These are phyloP conservation scores for Lasiosphaeris hirsuta DNA, from an alignment of 495 filamentous ascomycete species.

Conservation along the genomic window DNA sequence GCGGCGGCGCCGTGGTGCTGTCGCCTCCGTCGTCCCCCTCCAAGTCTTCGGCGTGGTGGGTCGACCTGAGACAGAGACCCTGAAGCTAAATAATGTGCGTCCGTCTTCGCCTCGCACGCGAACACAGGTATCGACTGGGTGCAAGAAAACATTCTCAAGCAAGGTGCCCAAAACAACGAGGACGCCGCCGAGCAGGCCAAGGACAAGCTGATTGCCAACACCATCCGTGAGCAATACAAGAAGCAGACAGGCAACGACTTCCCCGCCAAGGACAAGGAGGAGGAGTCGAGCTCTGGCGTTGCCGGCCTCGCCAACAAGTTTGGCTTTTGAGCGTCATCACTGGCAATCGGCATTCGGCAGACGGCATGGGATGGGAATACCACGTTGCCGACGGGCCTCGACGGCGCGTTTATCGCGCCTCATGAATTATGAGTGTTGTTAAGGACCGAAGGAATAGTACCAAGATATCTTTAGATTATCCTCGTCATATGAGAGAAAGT, in stretches of 20 bases:
- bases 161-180: constrained; percentile 67
- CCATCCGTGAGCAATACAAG: constrained; percentile 63
- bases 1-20: no score
- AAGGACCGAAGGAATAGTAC: no score
- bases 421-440: no score
- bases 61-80: neutral
- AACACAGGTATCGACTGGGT: constrained; percentile 60
- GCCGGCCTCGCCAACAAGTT: neutral
- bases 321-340: neutral
- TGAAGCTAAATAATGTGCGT: neutral
- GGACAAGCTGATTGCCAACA: constrained; percentile 63
- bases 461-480: no score
- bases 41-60: constrained; percentile 9
- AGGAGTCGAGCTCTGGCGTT: constrained; percentile 2
- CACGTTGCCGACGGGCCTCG: no score
- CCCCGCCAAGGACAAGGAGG: constrained; percentile 60
- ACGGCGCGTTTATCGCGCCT: no score
- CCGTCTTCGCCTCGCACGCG: constrained; percentile 12
- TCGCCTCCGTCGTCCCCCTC: neutral
- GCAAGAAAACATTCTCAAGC: constrained; percentile 63
- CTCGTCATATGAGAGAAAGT: no score
- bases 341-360: no score
- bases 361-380: neutral
- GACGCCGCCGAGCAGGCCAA: constrained; percentile 69
- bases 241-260: constrained; percentile 57